A percentile compares a stretch with the other conserved stretches of the same genome.
These are phyloP conservation scores for Picea glauca DNA, from an alignment of 75 land plant species.

Conservation along the genomic window DNA sequence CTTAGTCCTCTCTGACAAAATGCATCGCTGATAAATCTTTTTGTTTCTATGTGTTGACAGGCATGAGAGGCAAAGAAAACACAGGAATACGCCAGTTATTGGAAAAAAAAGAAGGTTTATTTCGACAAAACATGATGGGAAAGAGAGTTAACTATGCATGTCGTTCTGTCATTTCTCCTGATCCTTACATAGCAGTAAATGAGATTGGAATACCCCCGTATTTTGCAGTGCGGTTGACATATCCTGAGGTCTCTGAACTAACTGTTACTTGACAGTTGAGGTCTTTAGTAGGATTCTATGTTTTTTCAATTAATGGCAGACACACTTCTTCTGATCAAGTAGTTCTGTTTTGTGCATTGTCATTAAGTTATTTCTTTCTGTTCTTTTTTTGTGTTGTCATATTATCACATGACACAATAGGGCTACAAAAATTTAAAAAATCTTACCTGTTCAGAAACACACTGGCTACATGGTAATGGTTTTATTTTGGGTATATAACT, in stretches of 20 bases:
- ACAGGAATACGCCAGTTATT: slow-evolving; percentile 75
- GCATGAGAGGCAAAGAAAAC: slow-evolving; percentile 26
- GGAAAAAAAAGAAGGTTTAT: slow-evolving; percentile 89
- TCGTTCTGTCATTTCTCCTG: slow-evolving; percentile 96
- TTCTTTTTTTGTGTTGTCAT: not conserved
- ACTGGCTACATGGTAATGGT: not conserved
- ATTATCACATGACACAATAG: not conserved
- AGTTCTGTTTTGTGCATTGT: not conserved
- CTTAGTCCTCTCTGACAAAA: not conserved
- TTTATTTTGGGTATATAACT: not conserved
- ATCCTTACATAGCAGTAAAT: slow-evolving; percentile 96
- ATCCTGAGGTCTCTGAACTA: slow-evolving; percentile 76
- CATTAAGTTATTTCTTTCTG: not conserved
- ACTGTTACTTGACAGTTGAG: slow-evolving; percentile 1
- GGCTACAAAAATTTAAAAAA: not conserved
- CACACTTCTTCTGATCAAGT: not conserved
- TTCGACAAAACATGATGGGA: slow-evolving; percentile 98
- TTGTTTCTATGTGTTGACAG: slow-evolving; percentile 12
- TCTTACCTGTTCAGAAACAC: not conserved
- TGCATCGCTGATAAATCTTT: not conserved
- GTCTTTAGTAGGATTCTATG: not conserved
- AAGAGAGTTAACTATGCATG: slow-evolving; percentile 96
- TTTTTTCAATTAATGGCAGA: not conserved
- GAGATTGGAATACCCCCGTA: slow-evolving; percentile 97
- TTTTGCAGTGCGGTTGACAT: slow-evolving; percentile 82